These are phyloP conservation scores for Hypomyces rosellus DNA, from an alignment of 2,329 filamentous ascomycete species.

Conservation along the genomic window DNA sequence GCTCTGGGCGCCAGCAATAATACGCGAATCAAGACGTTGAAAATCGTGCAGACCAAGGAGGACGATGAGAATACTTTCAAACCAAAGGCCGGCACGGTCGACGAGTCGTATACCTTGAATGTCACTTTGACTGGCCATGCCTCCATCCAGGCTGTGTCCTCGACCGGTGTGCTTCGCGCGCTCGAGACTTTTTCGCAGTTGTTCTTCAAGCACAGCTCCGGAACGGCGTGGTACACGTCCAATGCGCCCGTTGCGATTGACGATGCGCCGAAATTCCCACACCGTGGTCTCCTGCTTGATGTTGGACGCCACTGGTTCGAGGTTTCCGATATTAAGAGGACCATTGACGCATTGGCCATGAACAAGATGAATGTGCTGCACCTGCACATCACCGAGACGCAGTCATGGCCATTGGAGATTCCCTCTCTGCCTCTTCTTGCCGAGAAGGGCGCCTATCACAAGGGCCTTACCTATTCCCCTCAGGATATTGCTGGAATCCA, in stretches of 20 bases:
- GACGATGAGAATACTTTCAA: conserved; percentile 52
- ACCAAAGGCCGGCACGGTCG: conserved; percentile 55
- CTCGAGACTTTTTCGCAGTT: conserved; percentile 74
- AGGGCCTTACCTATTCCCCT: conserved; percentile 60
- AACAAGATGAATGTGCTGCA: conserved; percentile 82
- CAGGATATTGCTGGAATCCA: conserved; percentile 61
- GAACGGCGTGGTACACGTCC: conserved; percentile 57
- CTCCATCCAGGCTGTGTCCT: conserved; percentile 57
- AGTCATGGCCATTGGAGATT: conserved; percentile 81
- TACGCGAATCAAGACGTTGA: conserved; percentile 51
- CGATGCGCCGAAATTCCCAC: conserved; percentile 68
- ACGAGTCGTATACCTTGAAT: conserved; percentile 69
- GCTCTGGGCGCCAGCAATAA: conserved; percentile 22
- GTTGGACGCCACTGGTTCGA: conserved; percentile 67
- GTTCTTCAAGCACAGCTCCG: conserved; percentile 64
- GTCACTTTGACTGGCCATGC: conserved; percentile 53
- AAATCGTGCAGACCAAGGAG: conserved; percentile 51
- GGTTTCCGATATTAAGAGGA: conserved; percentile 61
- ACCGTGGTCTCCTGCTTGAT: conserved; percentile 77
- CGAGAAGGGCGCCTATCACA: conserved; percentile 65
- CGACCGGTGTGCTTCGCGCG: conserved; percentile 64
- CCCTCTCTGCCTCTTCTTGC: conserved; percentile 65
- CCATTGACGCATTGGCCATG: conserved; percentile 69
- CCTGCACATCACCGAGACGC: conserved; percentile 74
- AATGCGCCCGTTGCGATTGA: conserved; percentile 63